Evolutionary conservation across 2,329 filamentous ascomycete genomes (phyloP).

Genomic region (Fusarium sp.): DNA sequence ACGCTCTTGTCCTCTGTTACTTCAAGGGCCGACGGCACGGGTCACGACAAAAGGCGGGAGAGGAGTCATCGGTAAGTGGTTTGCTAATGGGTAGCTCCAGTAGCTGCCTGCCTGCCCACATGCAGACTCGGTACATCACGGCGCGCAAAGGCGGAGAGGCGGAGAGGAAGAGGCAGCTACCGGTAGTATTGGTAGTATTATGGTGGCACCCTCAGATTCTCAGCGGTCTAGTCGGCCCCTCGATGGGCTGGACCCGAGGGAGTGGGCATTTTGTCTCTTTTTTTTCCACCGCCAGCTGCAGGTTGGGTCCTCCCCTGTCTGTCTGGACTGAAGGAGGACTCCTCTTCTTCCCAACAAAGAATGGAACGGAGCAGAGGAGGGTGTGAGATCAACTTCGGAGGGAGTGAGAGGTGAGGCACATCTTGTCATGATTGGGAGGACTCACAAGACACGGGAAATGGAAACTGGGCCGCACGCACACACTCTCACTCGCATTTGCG

Average conservation of each 20-base stretch:
- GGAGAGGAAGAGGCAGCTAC: conserved; percentile 14
- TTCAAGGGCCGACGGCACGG: conserved; percentile 9
- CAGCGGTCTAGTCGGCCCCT: neutral
- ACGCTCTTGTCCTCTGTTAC: neutral
- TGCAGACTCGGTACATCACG: conserved; percentile 38
- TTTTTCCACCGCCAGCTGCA: conserved; percentile 25
- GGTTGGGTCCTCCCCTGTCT: conserved; percentile 32
- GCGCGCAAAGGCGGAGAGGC: conserved; percentile 35
- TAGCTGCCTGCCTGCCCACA: neutral
- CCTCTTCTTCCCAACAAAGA: conserved; percentile 8
- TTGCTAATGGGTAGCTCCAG: neutral
- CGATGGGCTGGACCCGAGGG: conserved; percentile 21
- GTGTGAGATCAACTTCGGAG: conserved; percentile 12
- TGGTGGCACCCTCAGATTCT: neutral
- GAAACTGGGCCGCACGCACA: conserved; percentile 43
- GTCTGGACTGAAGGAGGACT: conserved; percentile 22
- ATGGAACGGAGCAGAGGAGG: conserved; percentile 12
- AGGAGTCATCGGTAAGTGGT: conserved; percentile 8
- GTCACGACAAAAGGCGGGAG: conserved; percentile 33
- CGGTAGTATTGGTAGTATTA: neutral
- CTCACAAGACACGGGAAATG: conserved; percentile 39
- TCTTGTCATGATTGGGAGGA: conserved; percentile 37
- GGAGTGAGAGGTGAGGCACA: conserved; percentile 31
- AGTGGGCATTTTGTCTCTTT: conserved; percentile 28
- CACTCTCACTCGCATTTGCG: conserved; percentile 43